Evolutionary conservation across 768 basidiomycete genomes (phyloP).

Genomic region (Pisolithus marmoratus): DNA sequence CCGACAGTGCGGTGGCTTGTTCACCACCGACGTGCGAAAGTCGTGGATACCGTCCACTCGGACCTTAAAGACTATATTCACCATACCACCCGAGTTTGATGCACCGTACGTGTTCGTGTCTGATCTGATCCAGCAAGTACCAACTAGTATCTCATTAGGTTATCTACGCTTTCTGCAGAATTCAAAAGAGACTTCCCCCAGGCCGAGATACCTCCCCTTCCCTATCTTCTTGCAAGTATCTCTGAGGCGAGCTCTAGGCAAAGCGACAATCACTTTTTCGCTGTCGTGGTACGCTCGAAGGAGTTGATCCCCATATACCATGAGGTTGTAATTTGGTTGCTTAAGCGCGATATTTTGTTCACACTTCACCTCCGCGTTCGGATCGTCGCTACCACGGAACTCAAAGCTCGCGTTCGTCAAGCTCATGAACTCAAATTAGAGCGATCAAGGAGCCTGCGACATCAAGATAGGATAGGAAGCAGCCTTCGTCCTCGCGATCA

Average conservation of each 20-base stretch:
- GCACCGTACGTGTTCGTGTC: constrained; percentile 43
- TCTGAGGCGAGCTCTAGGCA: constrained; percentile 63
- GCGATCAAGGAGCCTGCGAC: constrained; percentile 13
- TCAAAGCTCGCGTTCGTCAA: constrained; percentile 67
- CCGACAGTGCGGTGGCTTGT: constrained; percentile 92
- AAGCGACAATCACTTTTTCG: constrained; percentile 71
- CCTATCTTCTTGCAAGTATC: constrained; percentile 67
- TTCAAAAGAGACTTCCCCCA: constrained; percentile 60
- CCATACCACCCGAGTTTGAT: constrained; percentile 61
- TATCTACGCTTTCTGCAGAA: constrained; percentile 44
- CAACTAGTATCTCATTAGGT: constrained; percentile 4
- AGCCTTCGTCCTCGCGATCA: constrained; percentile 11
- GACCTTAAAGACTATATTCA: constrained; percentile 80
- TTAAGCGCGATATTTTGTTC: constrained; percentile 79
- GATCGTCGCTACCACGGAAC: constrained; percentile 66
- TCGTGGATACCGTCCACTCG: constrained; percentile 79
- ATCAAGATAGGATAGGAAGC: constrained; percentile 18
- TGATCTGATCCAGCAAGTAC: neutral
- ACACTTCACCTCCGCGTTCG: constrained; percentile 84
- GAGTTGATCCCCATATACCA: constrained; percentile 66
- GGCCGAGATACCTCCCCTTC: constrained; percentile 60
- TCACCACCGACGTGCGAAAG: constrained; percentile 81
- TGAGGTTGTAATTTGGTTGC: constrained; percentile 86
- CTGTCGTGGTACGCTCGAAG: constrained; percentile 66
- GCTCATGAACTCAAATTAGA: constrained; percentile 34